Evolutionary conservation across 192 early-diverging fungal species (phyloP).

Genomic region (Dissophora globulifera): DNA sequence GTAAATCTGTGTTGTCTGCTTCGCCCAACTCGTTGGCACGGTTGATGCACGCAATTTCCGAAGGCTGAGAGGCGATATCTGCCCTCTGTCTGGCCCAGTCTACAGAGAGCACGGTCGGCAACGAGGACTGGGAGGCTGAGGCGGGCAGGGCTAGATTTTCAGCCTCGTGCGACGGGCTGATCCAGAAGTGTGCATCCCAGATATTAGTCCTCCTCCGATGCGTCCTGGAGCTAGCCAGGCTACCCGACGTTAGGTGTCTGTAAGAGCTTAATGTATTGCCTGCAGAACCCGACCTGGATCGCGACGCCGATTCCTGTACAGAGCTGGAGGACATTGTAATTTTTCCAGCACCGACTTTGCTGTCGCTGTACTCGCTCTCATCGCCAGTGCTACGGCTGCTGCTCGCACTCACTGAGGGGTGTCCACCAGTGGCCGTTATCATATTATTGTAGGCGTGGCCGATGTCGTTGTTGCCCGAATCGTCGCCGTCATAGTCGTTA

Average conservation of each 20-base stretch:
- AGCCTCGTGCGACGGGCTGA: background rate
- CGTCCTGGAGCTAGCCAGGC: slow-evolving; percentile 2
- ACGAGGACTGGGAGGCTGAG: background rate
- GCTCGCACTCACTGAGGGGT: too few species aligned
- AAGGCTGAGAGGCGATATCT: too few species aligned
- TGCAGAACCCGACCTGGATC: background rate
- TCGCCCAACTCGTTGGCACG: background rate
- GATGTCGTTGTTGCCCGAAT: background rate
- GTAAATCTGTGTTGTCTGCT: background rate
- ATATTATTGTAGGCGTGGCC: too few species aligned
- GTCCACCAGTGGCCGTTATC: too few species aligned
- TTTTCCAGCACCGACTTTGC: background rate
- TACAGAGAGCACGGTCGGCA: background rate
- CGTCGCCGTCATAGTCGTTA: background rate
- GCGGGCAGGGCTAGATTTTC: background rate
- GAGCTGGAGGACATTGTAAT: background rate
- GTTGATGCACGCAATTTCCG: too few species aligned
- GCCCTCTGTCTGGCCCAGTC: too few species aligned
- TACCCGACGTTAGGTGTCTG: slow-evolving; percentile 17
- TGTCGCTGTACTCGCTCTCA: background rate
- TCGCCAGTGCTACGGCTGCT: background rate
- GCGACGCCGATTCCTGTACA: background rate
- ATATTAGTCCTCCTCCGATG: slow-evolving; percentile 17
- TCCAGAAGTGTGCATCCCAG: slow-evolving; percentile 49
- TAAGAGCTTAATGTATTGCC: slow-evolving; percentile 22